Evolutionary conservation across 192 early-diverging fungal species (phyloP), one percentile per base, ranked within the genome.

Genomic region (Powellomyces hirtus): DNA sequence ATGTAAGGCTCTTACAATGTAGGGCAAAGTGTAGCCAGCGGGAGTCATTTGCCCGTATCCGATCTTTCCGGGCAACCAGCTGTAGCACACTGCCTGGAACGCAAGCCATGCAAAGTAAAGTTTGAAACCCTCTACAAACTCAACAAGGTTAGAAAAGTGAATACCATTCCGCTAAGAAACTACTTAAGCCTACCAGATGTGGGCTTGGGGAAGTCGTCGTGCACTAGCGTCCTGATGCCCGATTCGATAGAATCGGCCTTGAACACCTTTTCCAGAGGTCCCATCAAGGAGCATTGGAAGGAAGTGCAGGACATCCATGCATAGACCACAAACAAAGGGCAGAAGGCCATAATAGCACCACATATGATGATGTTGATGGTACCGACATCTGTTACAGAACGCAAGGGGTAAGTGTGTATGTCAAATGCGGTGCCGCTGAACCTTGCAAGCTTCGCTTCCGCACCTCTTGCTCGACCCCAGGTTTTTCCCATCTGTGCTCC

Each of bases 41-140:
- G 91, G 91, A 26, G 91, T 92, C 52, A 76, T 83, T 75, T 92
- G 91, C 33, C 90, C 90, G 66, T 88, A 89, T 16, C 91, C 91
- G 50, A 89, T 84, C 44, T 76, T 72, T 30, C 82, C 86, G 35
- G 91, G 91, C 16, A 92, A 64, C 58, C 81, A 80, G 7, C 78
- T 69, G 69, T 91, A 92, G 26, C 89, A 74, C 13, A 79, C 61
- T 42, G 78, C 89, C 71, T 92, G 89, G 81, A 91, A 88, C 45
- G 65, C 24, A 58, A 92, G 64, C 91, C 91, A 92, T 31, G 71
- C 72, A 65, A 80, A 77, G 72, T 77, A 87, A 59, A 92, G 74
- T 36, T 77, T 57, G 53, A 80, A 75, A 11, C 81, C 89, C 62
- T 88, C 78, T 79, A 51, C 4, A 11, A 24, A 42, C 20, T 10